Base-by-base conservation (phyloP, 2,329 filamentous ascomycete genomes). In the Ceratocystis diversiconidia region DNA sequence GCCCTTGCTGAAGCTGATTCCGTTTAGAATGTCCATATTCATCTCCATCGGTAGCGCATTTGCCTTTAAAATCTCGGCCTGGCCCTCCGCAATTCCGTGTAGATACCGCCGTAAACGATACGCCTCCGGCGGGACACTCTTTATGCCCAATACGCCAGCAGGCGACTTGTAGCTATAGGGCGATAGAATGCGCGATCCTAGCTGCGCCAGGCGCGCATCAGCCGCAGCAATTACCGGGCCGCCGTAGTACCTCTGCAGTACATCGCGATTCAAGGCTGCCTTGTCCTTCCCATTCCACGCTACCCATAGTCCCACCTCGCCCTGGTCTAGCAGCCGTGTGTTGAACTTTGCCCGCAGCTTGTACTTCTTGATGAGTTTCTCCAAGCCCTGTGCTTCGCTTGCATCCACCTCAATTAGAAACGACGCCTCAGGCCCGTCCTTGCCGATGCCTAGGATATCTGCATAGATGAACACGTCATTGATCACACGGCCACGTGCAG, bases 401-500 rank as follows among this genome's bases (percentile, higher is more conserved):
- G 83, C 83, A 74, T 96, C 92, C 12, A 92, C 88, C 73, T 99
- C 94, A 67, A 99, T 80, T 67, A 96, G 75, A 79, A 88, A 78
- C 32, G 70, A 67, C 17, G 70, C 64, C 12, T 70, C 70, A 48
- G 68, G 71, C 5, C 68, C 65, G 44, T 63, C 64, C 22, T 32
- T 30, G 28, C 66, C 64, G 12, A 68, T 63, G 70, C 70, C 60
- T 67, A 68, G 68, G 7, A 15, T 71, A 64, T 69, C 70, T 0
- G 85, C 87, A 78, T 96, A 96, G 61, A 99, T 80, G 74, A 97
- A 95, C 63, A 91, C 88, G 76, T 99, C 94, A 77, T 92, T 84
- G 55, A 96, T 78, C 8, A 99, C 82, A 66, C 92, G 84, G 52
- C 94, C 94, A 68, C 85, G 84, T 6, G 92, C 90, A 70, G 88